phyloP scores from a whole-genome alignment of 2,329 filamentous ascomycete genomes.

The Coniochaeta prunicola region DNA sequence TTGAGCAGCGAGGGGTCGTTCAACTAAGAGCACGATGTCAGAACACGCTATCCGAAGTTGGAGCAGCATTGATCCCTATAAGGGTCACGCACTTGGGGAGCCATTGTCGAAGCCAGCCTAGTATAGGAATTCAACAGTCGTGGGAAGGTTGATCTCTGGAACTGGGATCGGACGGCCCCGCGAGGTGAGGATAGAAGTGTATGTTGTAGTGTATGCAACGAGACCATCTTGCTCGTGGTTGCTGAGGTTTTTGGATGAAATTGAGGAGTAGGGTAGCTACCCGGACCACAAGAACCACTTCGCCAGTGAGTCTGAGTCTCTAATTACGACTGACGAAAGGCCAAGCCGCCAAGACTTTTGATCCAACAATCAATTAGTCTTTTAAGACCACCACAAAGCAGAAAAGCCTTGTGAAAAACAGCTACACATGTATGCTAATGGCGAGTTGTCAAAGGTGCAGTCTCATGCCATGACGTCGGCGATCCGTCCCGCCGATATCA shows the following conservation, averaged over 20 bases:
- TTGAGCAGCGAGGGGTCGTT: slow-evolving; percentile 79
- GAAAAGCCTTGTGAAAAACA: background rate
- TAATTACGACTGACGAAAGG: background rate
- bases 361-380: background rate
- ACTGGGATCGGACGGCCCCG: slow-evolving; percentile 15
- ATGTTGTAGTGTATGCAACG: slow-evolving; percentile 12
- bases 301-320: background rate
- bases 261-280: background rate
- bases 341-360: background rate
- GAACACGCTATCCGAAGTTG: too few species aligned
- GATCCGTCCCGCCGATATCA: background rate
- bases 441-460: background rate
- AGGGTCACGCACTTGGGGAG: slow-evolving; percentile 30
- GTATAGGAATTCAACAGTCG: slow-evolving; percentile 10
- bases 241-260: background rate
- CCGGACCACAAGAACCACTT: too few species aligned
- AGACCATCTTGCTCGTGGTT: slow-evolving; percentile 7
- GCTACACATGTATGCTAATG: background rate
- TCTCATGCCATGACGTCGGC: background rate
- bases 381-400: background rate
- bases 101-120: slow-evolving; percentile 36
- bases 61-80: too few species aligned
- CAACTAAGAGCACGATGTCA: slow-evolving; percentile 41
- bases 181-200: slow-evolving; percentile 16
- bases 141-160: slow-evolving; percentile 20